Percentiles rank a stretch among this genome's conserved stretches.
phyloP scores from a whole-genome alignment of 1,139 yeast species.

The Diutina sp. region DNA sequence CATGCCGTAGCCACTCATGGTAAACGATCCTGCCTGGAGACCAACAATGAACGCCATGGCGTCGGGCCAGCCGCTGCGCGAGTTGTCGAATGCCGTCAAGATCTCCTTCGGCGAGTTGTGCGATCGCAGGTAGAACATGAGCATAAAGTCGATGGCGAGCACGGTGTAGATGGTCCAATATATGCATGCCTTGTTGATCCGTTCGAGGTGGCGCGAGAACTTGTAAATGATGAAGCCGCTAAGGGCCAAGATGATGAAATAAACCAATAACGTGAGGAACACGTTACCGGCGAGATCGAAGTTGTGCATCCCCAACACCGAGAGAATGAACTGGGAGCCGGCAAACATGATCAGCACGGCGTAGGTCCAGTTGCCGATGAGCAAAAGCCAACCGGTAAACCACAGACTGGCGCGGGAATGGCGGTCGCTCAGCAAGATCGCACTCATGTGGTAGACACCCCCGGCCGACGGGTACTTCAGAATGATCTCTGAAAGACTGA shows the following conservation, averaged over 20 bases:
- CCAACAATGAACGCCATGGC: slow-evolving; percentile 60
- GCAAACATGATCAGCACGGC: slow-evolving; percentile 61
- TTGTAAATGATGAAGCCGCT: slow-evolving; percentile 53
- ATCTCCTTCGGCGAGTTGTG: slow-evolving; percentile 50
- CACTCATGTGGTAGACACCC: slow-evolving; percentile 65
- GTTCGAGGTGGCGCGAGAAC: slow-evolving; percentile 46
- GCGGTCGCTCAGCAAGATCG: slow-evolving; percentile 46
- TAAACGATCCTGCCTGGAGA: slow-evolving; percentile 65
- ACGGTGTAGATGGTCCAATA: slow-evolving; percentile 67
- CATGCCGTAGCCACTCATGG: slow-evolving; percentile 75
- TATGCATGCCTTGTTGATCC: slow-evolving; percentile 53
- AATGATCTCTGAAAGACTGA: slow-evolving; percentile 58
- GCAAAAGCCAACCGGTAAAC: slow-evolving; percentile 66
- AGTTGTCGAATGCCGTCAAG: slow-evolving; percentile 56
- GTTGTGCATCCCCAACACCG: slow-evolving; percentile 50
- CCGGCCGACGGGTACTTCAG: slow-evolving; percentile 69
- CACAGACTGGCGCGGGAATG: slow-evolving; percentile 48
- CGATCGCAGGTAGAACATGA: slow-evolving; percentile 45
- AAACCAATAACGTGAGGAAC: slow-evolving; percentile 42
- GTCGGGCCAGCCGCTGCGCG: slow-evolving; percentile 51
- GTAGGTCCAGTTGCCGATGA: slow-evolving; percentile 69
- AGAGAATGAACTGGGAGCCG: slow-evolving; percentile 59
- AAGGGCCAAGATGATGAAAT: slow-evolving; percentile 38
- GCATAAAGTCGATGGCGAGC: slow-evolving; percentile 49
- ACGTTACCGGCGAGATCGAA: slow-evolving; percentile 45